Base-by-base conservation (phyloP, 805 yeast genomes). In the Zygosaccharomyces rouxii region DNA sequence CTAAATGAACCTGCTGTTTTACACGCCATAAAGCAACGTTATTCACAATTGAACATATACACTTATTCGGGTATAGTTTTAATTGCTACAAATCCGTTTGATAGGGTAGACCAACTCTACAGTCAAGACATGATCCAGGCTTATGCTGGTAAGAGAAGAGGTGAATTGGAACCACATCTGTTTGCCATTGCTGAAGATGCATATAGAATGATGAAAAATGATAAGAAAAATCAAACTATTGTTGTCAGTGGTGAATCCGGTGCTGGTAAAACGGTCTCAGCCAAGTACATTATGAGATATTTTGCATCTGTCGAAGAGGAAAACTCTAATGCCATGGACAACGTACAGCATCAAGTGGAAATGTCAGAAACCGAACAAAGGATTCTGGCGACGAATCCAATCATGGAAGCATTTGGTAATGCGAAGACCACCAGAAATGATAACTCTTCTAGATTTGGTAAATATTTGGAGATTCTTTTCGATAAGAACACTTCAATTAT, bases 131-230 rank as follows among this genome's bases (percentile, higher is more conserved):
- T 90, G 66, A 89, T 92, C 48, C 96, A 89, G 67, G 90, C 95
- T 16, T 92, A 92, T 65, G 87, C 96, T 10, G 94, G 95, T 16
- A 86, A 84, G 62, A 80, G 84, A 62, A 78, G 96, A 63, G 98
- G 96, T 25, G 97, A 90, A 63, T 78, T 89, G 53, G 98, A 90
- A 59, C 99, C 99, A 2, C 99, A 92, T 74, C 74, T 92, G 63
- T 92, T 92, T 69, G 97, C 97, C 42, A 92, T 92, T 62, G 98
- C 99, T 19, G 97, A 90, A 67, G 97, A 94, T 60, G 97, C 99
- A 4, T 90, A 89, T 66, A 78, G 96, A 61, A 86, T 95, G 67
- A 94, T 92, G 99, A 84, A 86, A 61, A 77, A 83, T 40, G 94
- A 89, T 58, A 73, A 78, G 30, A 75, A 80, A 59, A 92, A 94